Evolutionary conservation across 2,329 filamentous ascomycete species (phyloP), one percentile per base, ranked within the genome.

Genomic region (Ceratocystis destructans): DNA sequence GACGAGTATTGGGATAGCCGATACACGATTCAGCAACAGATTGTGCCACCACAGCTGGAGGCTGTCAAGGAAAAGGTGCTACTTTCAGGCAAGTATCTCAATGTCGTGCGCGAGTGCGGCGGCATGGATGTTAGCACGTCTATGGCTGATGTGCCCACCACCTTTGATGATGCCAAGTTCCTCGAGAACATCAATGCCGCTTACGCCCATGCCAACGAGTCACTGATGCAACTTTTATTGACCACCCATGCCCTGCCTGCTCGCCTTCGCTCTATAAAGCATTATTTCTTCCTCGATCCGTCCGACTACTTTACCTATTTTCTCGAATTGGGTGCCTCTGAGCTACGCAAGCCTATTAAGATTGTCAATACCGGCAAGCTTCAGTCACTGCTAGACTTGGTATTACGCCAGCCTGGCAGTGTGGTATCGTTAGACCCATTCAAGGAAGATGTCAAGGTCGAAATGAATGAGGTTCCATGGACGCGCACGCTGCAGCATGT

Each of bases 261-360:
- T 33, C 85, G 94, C 46, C 81, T 99, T 66, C 85, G 88, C 59
- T 97, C 93, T 15, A 80, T 99, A 48, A 99, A 99, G 75, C 94
- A 99, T 76, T 99, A 99, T 78, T 99, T 97, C 79, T 99, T 99
- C 80, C 86, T 99, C 69, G 93, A 97, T 71, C 88, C 92, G 7
- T 96, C 94, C 44, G 94, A 99, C 75, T 99, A 96, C 78, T 97
- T 99, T 76, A 91, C 91, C 2, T 96, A 97, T 76, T 99, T 99
- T 75, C 85, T 99, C 68, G 94, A 99, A 73, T 85, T 99, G 22
- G 87, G 90, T 65, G 82, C 88, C 37, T 92, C 91, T 0, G 94
- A 99, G 76, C 81, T 99, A 67, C 88, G 90, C 72, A 96, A 96
- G 74, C 87, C 89, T 41, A 89, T 92, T 67, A 90, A 90, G 73